phyloP scores from a whole-genome alignment of 1,284 basidiomycete species.

The Kalmanozyma brasiliensis region DNA sequence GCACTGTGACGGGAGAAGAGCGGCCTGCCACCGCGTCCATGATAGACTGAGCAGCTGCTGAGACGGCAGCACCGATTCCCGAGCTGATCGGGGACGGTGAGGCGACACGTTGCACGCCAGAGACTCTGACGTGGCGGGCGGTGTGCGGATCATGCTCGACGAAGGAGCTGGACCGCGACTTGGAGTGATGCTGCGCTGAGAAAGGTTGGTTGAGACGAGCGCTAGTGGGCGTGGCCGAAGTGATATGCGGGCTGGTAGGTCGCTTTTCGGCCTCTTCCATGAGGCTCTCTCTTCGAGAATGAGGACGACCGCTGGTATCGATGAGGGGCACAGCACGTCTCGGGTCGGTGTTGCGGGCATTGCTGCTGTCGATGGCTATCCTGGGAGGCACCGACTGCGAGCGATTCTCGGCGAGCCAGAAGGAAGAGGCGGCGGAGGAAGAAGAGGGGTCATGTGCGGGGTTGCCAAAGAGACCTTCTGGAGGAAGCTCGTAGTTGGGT shows the following conservation, averaged over 20 bases:
- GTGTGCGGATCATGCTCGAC: slow-evolving; percentile 28
- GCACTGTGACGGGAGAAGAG: slow-evolving; percentile 33
- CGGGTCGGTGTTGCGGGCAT: slow-evolving; percentile 12
- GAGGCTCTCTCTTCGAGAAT: slow-evolving; percentile 29
- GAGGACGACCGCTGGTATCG: slow-evolving; percentile 32
- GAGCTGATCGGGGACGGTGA: slow-evolving; percentile 41
- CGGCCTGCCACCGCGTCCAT: slow-evolving; percentile 56
- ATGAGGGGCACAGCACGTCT: slow-evolving; percentile 30
- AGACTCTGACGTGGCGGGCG: slow-evolving; percentile 15
- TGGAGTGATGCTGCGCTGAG: slow-evolving; percentile 11
- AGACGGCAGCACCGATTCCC: slow-evolving; percentile 49
- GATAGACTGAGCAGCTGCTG: slow-evolving; percentile 55
- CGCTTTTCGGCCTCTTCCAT: slow-evolving; percentile 46
- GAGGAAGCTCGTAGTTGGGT: slow-evolving; percentile 47
- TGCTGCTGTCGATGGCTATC: slow-evolving; percentile 22
- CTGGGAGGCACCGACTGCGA: slow-evolving; percentile 43
- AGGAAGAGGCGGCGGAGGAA: slow-evolving; percentile 19
- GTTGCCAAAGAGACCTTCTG: slow-evolving; percentile 34
- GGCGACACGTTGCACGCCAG: slow-evolving; percentile 25
- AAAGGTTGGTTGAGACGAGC: slow-evolving; percentile 35
- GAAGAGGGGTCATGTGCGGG: slow-evolving; percentile 7
- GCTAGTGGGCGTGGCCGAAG: slow-evolving; percentile 46
- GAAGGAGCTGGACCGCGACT: slow-evolving; percentile 24
- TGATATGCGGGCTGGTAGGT: slow-evolving; percentile 56
- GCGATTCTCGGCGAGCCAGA: slow-evolving; percentile 26